Base-by-base conservation (phyloP, 495 filamentous ascomycete species). In the Viridothelium virens region DNA sequence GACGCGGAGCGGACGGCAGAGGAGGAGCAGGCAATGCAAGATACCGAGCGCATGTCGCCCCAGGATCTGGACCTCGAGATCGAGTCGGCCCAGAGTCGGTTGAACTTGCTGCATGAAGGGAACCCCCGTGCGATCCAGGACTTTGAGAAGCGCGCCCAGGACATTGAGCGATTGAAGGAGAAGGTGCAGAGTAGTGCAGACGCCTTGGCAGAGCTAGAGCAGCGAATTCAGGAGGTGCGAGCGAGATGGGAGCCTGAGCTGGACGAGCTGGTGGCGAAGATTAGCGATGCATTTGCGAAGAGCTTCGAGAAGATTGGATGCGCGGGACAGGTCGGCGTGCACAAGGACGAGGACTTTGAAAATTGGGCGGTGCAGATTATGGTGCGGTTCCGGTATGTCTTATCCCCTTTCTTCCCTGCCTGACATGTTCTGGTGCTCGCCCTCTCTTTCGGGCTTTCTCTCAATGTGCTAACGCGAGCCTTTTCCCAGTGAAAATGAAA, bases 261-360 rank as follows among this genome's bases (percentile, higher is more conserved):
- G 25, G 92, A 97, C 69, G 79, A 77, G 9, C 82, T 97, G 18
- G 81, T 97, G 48, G 77, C 78, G 44, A 86, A 86, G 71, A 97
- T 98, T 74, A 95, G 89, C 71, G 86, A 89, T 34, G 92, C 92
- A 2, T 97, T 97, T 72, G 84, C 87, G 0, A 85, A 91, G 70
- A 96, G 92, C 70, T 97, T 98, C 74, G 84, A 86, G 69, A 89
- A 92, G 74, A 97, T 98, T 73, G 91, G 87, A 65, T 97, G 93
- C 73, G 94, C 92, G n/a, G 94, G 94, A 47, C 89, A 96, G 74
- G 94, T 97, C 3, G 82, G 78, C 25, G 78, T 98, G 1, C 77
- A 87, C 74, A 92, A 93, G 72, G 87, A 89, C 64, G 88, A 92
- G 74, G 81, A 87, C 65, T 98, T 96, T 74, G 91, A 94, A 34